Conservation (phyloP, 306 rosid species). For the Inga leiocalycina region DNA sequence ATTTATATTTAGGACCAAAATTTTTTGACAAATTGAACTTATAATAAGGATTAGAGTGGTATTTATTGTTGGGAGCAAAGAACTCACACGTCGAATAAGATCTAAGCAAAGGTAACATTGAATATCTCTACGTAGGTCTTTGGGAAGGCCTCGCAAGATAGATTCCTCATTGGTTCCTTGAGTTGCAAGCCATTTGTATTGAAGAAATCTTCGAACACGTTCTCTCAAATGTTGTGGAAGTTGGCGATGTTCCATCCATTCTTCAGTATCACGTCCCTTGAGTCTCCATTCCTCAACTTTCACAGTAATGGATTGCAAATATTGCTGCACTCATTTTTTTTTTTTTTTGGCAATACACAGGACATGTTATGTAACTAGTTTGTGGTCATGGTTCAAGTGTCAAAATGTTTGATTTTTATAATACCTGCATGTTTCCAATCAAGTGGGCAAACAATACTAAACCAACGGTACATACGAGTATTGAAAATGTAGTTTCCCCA, state of each 20-base stretch:
- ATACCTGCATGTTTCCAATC: slow-evolving; percentile 98
- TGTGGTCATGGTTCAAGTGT: too few species aligned
- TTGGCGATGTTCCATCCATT: slow-evolving; percentile 71
- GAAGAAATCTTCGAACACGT: slow-evolving; percentile 74
- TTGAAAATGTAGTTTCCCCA: slow-evolving; percentile 81
- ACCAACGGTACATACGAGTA: slow-evolving; percentile 73
- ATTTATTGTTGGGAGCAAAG: not conserved
- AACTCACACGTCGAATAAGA: slow-evolving; percentile 82
- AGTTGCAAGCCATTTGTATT: slow-evolving; percentile 93
- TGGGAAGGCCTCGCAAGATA: slow-evolving; percentile 64
- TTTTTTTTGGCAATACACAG: not conserved
- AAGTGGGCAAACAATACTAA: slow-evolving; percentile 86
- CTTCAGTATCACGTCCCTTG: slow-evolving; percentile 71
- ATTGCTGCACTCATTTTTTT: slow-evolving; percentile 58
- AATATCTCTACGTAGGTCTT: slow-evolving; percentile 87
- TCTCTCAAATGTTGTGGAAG: slow-evolving; percentile 72
- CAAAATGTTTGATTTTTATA: not conserved
- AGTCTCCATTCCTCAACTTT: slow-evolving; percentile 96
- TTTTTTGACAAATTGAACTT: too few species aligned
- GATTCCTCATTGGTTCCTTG: slow-evolving; percentile 89
- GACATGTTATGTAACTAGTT: not conserved
- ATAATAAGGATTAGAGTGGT: too few species aligned
- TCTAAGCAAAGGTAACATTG: slow-evolving; percentile 88
- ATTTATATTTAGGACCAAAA: too few species aligned
- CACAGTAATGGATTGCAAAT: slow-evolving; percentile 85